Conservation (phyloP, 2,329 filamentous ascomycete genomes). For the Nemania sp. region DNA sequence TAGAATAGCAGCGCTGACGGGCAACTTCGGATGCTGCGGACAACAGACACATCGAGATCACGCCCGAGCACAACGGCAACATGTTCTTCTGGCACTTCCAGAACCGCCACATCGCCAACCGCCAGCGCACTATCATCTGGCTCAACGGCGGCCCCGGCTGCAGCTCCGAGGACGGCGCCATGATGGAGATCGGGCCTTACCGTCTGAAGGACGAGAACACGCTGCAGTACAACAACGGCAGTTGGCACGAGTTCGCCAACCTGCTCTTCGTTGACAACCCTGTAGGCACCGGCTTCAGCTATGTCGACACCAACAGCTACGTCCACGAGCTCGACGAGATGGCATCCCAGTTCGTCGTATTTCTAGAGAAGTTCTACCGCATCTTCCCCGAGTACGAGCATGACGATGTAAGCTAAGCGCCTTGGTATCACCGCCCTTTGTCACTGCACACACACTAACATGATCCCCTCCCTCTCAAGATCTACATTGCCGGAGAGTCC, state of each 20-base stretch:
- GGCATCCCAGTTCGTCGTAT: conserved; percentile 83
- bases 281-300: conserved; percentile 95
- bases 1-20: too few species aligned
- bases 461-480: too few species aligned
- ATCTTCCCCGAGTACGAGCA: conserved; percentile 89
- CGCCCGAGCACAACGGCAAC: conserved; percentile 82
- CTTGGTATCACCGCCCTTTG: too few species aligned
- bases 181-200: conserved; percentile 97
- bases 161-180: conserved; percentile 92
- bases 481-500: conserved; percentile 95
- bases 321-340: conserved; percentile 84
- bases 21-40: too few species aligned
- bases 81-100: conserved; percentile 99
- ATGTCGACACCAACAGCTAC: conserved; percentile 87
- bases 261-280: conserved; percentile 96
- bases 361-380: conserved; percentile 88
- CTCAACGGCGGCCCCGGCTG: conserved; percentile 96
- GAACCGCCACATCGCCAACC: conserved; percentile 92
- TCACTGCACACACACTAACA: too few species aligned
- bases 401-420: conserved; percentile 93
- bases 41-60: conserved; percentile 95
- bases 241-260: conserved; percentile 98
- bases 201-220: conserved; percentile 74
- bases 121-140: conserved; percentile 91
- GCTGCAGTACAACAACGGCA: conserved; percentile 84